Evolutionary conservation across 169 alveolate species (phyloP).

Genomic region (Eimeria necatrix): DNA sequence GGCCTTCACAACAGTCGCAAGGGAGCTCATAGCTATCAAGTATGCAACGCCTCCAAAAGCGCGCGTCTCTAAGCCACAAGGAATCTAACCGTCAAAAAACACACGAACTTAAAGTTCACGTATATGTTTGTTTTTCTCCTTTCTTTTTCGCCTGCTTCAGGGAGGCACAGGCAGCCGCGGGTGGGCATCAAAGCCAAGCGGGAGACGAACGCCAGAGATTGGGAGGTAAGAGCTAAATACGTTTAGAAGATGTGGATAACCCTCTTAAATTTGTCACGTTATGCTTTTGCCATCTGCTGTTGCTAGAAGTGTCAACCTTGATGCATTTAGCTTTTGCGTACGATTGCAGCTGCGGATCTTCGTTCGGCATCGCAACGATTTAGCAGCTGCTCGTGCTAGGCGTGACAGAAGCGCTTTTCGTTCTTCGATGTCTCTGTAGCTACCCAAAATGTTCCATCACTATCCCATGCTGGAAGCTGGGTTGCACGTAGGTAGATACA

Average conservation of each 20-base stretch:
- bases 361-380: conserved; percentile 8
- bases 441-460: too few species aligned
- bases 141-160: background rate
- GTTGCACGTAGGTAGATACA: background rate
- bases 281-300: background rate
- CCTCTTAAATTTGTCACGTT: background rate
- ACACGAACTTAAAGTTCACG: background rate
- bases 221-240: background rate
- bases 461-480: background rate
- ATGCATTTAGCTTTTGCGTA: background rate
- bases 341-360: background rate
- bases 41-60: background rate
- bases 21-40: conserved; percentile 60
- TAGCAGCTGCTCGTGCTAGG: conserved; percentile 15
- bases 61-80: background rate
- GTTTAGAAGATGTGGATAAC: background rate
- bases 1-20: conserved; percentile 64
- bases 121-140: too few species aligned
- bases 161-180: conserved; percentile 36
- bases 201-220: background rate
- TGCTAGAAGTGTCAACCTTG: background rate
- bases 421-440: too few species aligned
- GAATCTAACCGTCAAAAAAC: background rate
- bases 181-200: background rate
- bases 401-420: too few species aligned